Evolutionary conservation across 768 basidiomycete genomes (phyloP), one percentile per base, ranked within the genome.

Genomic region (Boletus reticulatus): DNA sequence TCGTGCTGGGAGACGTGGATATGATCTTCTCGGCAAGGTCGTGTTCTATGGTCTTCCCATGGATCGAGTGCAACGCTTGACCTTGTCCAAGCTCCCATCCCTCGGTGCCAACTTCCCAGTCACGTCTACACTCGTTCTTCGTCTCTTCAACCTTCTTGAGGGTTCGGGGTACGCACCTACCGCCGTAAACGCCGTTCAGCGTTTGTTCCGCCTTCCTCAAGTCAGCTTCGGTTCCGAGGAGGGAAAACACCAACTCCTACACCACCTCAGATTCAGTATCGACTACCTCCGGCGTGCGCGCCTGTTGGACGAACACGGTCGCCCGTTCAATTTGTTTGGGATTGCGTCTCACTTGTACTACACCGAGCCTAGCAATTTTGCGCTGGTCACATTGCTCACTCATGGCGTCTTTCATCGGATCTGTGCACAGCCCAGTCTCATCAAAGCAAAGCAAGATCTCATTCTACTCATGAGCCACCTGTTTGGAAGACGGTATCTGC

Each of bases 1-100:
- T 52, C 79, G 87, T 66, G 87, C 87, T 39, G 87, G 88, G 54
- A 80, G 88, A 42, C 79, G 88, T 62, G 88, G 87, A 3, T 88
- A 78, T 56, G 87, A 89, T 62, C 76, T 84, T 7, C 73, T 85
- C 0, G 87, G 88, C 8, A 85, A 85, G 50, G 87, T 89, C 38
- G 75, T 89, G 3, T 89, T 90, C 72, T 88, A 85, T 62, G 87
- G 86, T 22, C 65, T 89, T 8, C 70, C 85, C 4, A 76, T 85
- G 64, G 81, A 84, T 55, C 77, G 85, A 39, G 80, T 87, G 4
- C 81, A 86, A 58, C 80, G 86, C 27, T 71, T 90, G 24, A 73
- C 84, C 7, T 68, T 88, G 1, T 89, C 88, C 16, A 81, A 75
- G 61, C 74, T 85, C 22, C 88, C 85, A 6, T 76, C 80, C 13